Conservation (phyloP, 331 rosid species). For the Malus hybrid region DNA sequence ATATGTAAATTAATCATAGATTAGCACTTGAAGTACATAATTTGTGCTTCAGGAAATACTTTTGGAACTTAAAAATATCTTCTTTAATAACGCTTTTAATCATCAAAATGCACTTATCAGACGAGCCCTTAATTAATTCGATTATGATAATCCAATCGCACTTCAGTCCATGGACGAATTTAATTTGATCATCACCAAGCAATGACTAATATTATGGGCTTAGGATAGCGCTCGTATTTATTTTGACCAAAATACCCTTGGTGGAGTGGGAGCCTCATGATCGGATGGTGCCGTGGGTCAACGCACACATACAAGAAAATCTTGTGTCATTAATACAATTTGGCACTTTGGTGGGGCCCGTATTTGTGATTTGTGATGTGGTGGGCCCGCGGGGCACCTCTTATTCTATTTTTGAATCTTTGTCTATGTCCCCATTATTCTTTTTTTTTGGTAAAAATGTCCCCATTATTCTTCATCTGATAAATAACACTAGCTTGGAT, state of each 20-base stretch:
- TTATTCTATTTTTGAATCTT: conserved; percentile 31
- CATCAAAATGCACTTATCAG: too few species aligned
- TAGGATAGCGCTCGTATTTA: too few species aligned
- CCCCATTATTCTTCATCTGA: too few species aligned
- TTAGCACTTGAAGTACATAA: too few species aligned
- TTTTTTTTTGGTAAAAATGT: neutral
- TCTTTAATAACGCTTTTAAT: too few species aligned
- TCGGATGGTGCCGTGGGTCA: conserved; percentile 6
- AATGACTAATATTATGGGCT: neutral
- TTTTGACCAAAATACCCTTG: conserved; percentile 34
- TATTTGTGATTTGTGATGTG: neutral
- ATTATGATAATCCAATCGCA: too few species aligned
- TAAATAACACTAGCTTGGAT: too few species aligned
- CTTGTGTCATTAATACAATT: conserved; percentile 3
- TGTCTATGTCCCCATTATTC: conserved; percentile 6
- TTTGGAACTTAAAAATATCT: too few species aligned
- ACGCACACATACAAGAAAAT: conserved; percentile 8
- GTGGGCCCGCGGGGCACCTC: conserved; percentile 26
- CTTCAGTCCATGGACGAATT: too few species aligned
- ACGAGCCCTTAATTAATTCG: too few species aligned
- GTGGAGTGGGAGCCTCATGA: conserved; percentile 49
- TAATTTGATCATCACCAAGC: conserved; percentile 31
- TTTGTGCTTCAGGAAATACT: too few species aligned
- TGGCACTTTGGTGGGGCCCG: conserved; percentile 2
- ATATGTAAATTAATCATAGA: too few species aligned